Base-by-base conservation (phyloP, 768 basidiomycete species). In the Lentinula aciculospora region DNA sequence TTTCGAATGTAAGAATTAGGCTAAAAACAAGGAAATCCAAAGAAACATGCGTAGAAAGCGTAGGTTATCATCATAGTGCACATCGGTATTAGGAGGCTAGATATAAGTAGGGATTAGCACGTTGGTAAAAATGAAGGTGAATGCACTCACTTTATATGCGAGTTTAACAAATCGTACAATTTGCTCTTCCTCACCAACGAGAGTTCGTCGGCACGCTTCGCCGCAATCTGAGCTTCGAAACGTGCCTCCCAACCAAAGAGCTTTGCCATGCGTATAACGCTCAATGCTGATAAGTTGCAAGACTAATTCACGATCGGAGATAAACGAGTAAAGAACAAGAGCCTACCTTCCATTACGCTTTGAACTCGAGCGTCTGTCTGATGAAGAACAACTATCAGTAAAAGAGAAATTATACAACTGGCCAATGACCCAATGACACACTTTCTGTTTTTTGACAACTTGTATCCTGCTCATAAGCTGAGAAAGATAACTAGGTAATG, bases 171-270 rank as follows among this genome's bases (percentile, higher is more conserved):
- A 13, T 67, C 68, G 25, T 79, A 65, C 15, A 81, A 56, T 60
- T 76, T 71, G 54, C 72, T 63, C 57, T 76, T 75, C 66, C 69
- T 71, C 37, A 78, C 69, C 56, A 68, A 70, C 4, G 56, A 51
- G 27, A 85, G 69, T 63, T 85, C 82, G 0, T 71, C 72, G 37
- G 78, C 75, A 37, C 83, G 74, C 60, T 77, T 77, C 36, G 69
- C 69, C 10, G 69, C 61, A 34, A 85, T 69, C 42, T 73, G 68
- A 3, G 71, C 63, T 39, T 72, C 69, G 53, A 81, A 72, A 25
- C 75, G 69, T 60, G 77, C 75, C 76, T 79, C 69, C 67, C 81
- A 69, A 15, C 67, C 81, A 61, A 83, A 84, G 60, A 82, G 71
- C 68, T 82, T 82, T 63, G 80, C 69, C 74, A 81, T 80, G 21